phyloP scores from a whole-genome alignment of 306 rosid species.

The Rosa persica region DNA sequence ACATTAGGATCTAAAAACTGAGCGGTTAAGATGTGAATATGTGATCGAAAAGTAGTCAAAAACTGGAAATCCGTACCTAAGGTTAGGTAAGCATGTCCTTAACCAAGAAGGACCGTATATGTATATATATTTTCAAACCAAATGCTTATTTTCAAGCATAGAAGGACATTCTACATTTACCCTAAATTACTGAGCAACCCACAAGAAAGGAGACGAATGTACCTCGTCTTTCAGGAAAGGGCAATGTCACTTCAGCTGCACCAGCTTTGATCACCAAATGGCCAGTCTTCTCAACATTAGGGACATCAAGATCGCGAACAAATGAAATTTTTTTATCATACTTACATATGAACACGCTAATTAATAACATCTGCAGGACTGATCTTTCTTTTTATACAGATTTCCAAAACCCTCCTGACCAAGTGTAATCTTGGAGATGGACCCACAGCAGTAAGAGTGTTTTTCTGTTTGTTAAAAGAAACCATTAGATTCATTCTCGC shows the following conservation, averaged over 20 bases:
- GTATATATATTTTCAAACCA: too few species aligned
- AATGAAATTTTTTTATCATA: not conserved
- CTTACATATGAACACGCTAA: not conserved
- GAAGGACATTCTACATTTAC: not conserved
- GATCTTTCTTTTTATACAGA: not conserved
- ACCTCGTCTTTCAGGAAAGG: not conserved
- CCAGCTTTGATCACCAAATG: not conserved
- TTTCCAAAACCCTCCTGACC: not conserved
- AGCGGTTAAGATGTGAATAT: too few species aligned
- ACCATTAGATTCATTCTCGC: not conserved
- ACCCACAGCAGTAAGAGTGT: not conserved
- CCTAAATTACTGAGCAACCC: not conserved
- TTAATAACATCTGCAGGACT: not conserved
- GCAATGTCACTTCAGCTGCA: not conserved
- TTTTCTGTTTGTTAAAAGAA: not conserved
- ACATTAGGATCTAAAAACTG: too few species aligned
- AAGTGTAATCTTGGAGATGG: not conserved
- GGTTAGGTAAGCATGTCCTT: too few species aligned
- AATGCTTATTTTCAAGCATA: not conserved
- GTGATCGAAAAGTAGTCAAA: too few species aligned
- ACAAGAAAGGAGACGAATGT: not conserved
- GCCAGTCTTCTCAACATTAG: not conserved
- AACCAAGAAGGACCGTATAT: too few species aligned
- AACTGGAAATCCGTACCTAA: too few species aligned
- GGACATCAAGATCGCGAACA: not conserved